Evolutionary conservation across 1,284 basidiomycete genomes (phyloP), one percentile per base, ranked within the genome.

Genomic region (Pholiota adiposa): DNA sequence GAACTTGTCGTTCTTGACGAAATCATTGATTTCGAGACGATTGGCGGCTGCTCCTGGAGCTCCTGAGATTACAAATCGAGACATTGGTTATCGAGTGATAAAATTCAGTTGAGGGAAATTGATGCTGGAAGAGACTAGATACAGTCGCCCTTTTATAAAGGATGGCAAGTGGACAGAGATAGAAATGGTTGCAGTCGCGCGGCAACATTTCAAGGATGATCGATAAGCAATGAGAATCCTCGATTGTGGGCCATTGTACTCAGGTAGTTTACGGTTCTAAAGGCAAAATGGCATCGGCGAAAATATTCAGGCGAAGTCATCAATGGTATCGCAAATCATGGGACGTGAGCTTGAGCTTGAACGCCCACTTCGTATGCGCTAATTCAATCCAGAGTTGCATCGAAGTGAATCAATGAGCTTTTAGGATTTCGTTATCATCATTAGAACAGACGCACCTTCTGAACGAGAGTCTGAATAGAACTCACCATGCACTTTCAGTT

Each of bases 1-100:
- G 58, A 77, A 73, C 46, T 76, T 71, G 19, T 73, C 69, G 59
- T 78, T 67, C 65, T 78, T 74, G 59, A 82, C 70, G 54, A 83
- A 75, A 51, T 77, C 75, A 54, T 77, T 70, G 67, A 83, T 82
- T 58, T 83, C 80, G 27, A 77, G 68, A 34, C 82, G 79, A 58
- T 72, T 73, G 14, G 68, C 68, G 48, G 69, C 58, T 40, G 72
- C 75, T 9, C 75, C 75, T n/a, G 62, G 60, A 41, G 70, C 72
- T 25, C 77, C 76, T 48, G 72, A 69, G 57, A 77, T 70, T 41
- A 78, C 59, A 40, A 72, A 54, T 50, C 58, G 63, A 58, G 61
- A 63, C 60, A 62, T 62, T 4, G 36, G 9, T 44, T 53, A 9
- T n/a, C n/a, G 48, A 44, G 27, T 36, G n/a, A n/a, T n/a, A n/a